A percentile compares a stretch with the other conserved stretches of the same genome.
Conservation (phyloP, 805 yeast species). For the Metschnikowia drakensbergensis region DNA sequence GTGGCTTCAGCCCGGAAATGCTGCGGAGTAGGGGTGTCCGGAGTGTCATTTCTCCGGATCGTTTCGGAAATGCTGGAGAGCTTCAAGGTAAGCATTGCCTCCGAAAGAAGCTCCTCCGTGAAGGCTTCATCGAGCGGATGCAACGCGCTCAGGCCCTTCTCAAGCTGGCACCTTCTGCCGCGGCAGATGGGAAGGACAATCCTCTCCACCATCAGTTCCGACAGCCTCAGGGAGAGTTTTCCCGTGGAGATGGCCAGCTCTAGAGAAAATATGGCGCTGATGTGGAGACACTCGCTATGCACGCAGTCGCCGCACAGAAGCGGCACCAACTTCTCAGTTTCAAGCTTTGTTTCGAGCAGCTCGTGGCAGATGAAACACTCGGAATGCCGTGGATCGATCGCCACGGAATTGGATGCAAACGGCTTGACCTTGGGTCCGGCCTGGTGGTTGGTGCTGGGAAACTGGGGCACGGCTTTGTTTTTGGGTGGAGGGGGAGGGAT, state of each 20-base stretch:
- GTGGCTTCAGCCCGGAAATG: background rate
- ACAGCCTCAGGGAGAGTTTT: background rate
- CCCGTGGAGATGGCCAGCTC: constrained; percentile 7
- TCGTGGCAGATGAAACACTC: constrained; percentile 53
- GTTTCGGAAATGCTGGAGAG: background rate
- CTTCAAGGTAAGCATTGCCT: constrained; percentile 13
- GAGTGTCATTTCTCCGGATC: background rate
- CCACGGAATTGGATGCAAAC: constrained; percentile 5
- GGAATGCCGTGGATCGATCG: background rate
- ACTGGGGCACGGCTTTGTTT: constrained; percentile 1
- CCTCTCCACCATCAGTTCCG: background rate
- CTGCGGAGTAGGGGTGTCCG: background rate
- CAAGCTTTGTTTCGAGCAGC: constrained; percentile 41
- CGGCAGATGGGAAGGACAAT: constrained; percentile 12
- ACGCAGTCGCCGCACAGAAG: constrained; percentile 52
- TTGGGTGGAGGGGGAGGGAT: constrained; percentile 20
- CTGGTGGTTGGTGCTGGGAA: background rate
- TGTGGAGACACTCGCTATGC: constrained; percentile 55
- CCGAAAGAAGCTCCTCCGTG: constrained; percentile 7
- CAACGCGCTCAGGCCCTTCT: background rate
- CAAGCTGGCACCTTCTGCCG: constrained; percentile 10
- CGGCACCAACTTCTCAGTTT: constrained; percentile 44
- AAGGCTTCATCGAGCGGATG: constrained; percentile 11
- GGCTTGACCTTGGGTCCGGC: constrained; percentile 13
- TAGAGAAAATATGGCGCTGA: constrained; percentile 10